phyloP scores from a whole-genome alignment of 2,329 filamentous ascomycete species.

The Penicillium sp. region DNA sequence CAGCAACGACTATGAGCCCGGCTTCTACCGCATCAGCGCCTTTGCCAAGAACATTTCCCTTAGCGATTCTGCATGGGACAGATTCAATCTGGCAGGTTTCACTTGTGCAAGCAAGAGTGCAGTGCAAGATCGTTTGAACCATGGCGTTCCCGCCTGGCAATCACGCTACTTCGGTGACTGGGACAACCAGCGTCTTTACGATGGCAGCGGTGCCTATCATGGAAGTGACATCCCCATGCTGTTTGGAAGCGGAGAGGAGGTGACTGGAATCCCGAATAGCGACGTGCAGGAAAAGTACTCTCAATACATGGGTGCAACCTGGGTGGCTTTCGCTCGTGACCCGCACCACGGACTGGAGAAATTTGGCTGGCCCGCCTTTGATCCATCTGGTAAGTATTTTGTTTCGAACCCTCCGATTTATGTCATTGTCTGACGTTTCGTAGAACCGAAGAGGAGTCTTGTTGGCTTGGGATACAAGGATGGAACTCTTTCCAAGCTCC shows the following conservation, averaged over 20 bases:
- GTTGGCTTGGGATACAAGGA: constrained; percentile 30
- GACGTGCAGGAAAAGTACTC: constrained; percentile 38
- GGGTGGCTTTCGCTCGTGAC: constrained; percentile 47
- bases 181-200: constrained; percentile 53
- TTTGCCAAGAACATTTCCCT: constrained; percentile 46
- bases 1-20: constrained; percentile 53
- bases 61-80: constrained; percentile 41
- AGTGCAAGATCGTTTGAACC: constrained; percentile 37
- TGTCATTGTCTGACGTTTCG: neutral
- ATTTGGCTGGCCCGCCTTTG: constrained; percentile 45
- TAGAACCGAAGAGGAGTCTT: constrained; percentile 23
- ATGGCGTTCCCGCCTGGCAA: constrained; percentile 48
- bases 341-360: constrained; percentile 40
- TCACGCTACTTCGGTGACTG: constrained; percentile 57
- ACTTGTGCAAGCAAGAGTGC: constrained; percentile 52
- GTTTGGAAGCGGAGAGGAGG: constrained; percentile 47
- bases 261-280: constrained; percentile 43
- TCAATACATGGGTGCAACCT: constrained; percentile 46
- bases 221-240: constrained; percentile 55
- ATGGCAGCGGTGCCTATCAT: constrained; percentile 55
- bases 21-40: constrained; percentile 53
- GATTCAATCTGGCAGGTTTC: constrained; percentile 52
- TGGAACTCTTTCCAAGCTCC: constrained; percentile 12
- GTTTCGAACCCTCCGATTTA: neutral
- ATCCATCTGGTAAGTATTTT: constrained; percentile 19